phyloP scores from a whole-genome alignment of 192 early-diverging fungal species.

The Mortierella antarctica region DNA sequence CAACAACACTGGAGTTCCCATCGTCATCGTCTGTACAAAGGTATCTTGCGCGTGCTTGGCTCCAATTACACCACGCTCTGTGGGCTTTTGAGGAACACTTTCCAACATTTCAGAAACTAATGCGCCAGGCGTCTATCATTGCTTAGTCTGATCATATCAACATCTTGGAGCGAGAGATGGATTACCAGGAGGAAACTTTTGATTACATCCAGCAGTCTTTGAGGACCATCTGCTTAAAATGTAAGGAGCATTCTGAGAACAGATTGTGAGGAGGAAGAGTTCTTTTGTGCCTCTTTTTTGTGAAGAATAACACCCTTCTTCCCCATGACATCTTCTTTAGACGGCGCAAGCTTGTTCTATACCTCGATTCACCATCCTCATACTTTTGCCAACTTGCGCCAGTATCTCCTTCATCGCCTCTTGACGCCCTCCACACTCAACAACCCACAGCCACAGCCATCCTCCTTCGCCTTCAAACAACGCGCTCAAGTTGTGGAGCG shows the following conservation, averaged over 20 bases:
- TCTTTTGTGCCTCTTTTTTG: background rate
- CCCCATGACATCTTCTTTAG: constrained; percentile 48
- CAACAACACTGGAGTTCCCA: constrained; percentile 87
- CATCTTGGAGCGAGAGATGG: constrained; percentile 81
- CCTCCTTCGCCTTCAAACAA: constrained; percentile 67
- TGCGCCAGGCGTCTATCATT: background rate
- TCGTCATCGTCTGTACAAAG: constrained; percentile 92
- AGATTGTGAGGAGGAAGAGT: no score
- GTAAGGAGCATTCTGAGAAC: constrained; percentile 55
- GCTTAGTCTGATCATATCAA: constrained; percentile 75
- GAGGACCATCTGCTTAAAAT: constrained; percentile 91
- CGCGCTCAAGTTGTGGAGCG: constrained; percentile 89
- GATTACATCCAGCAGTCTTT: constrained; percentile 95
- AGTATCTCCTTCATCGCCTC: constrained; percentile 84
- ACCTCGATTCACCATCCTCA: constrained; percentile 83
- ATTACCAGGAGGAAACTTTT: constrained; percentile 92
- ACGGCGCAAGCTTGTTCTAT: constrained; percentile 92
- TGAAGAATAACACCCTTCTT: background rate
- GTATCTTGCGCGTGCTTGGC: constrained; percentile 36
- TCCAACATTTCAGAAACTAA: background rate
- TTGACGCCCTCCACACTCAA: constrained; percentile 52
- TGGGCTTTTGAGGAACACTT: background rate
- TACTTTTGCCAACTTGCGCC: constrained; percentile 80
- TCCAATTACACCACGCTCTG: background rate
- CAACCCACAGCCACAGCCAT: constrained; percentile 37